phyloP scores from a whole-genome alignment of 805 yeast species.

The Ogataea glucozyma region DNA sequence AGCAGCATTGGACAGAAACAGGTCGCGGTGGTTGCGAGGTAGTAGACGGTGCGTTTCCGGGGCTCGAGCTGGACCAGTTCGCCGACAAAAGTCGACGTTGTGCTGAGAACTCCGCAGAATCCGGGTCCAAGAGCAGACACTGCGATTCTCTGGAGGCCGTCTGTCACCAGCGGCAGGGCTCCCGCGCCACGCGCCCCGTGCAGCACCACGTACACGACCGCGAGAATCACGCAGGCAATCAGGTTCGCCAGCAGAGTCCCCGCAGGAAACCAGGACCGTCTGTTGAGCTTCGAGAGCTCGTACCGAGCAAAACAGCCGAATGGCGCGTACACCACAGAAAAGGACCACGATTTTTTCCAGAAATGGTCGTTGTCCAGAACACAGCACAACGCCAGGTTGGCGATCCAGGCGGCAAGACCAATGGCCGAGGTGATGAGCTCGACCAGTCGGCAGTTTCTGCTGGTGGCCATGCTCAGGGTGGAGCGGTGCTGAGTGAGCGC shows the following conservation, averaged over 20 bases:
- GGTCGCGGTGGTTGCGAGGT: slow-evolving; percentile 42
- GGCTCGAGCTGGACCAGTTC: slow-evolving; percentile 47
- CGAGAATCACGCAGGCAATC: slow-evolving; percentile 24
- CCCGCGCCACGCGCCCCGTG: slow-evolving; percentile 17
- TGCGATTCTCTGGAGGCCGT: slow-evolving; percentile 20
- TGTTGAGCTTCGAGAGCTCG: slow-evolving; percentile 54
- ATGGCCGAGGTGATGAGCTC: slow-evolving; percentile 19
- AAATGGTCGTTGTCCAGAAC: slow-evolving; percentile 32
- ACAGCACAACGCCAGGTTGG: slow-evolving; percentile 45
- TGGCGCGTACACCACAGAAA: slow-evolving; percentile 68
- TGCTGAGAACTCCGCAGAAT: slow-evolving; percentile 33
- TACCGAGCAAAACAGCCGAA: slow-evolving; percentile 65
- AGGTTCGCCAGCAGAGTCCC: slow-evolving; percentile 48
- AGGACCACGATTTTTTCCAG: slow-evolving; percentile 70
- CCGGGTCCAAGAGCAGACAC: slow-evolving; percentile 30
- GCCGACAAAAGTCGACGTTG: slow-evolving; percentile 75
- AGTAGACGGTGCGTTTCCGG: slow-evolving; percentile 50
- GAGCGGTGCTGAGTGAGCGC: slow-evolving; percentile 28
- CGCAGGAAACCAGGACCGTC: slow-evolving; percentile 47
- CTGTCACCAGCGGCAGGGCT: slow-evolving; percentile 14
- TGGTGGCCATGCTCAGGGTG: slow-evolving; percentile 13
- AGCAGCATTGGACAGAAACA: slow-evolving; percentile 54
- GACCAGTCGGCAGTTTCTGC: slow-evolving; percentile 10
- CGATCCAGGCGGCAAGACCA: slow-evolving; percentile 36
- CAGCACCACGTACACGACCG: slow-evolving; percentile 21